Evolutionary conservation across 2,329 filamentous ascomycete genomes (phyloP), one percentile per base, ranked within the genome.

Genomic region (Stagonosporopsis vannaccii): DNA sequence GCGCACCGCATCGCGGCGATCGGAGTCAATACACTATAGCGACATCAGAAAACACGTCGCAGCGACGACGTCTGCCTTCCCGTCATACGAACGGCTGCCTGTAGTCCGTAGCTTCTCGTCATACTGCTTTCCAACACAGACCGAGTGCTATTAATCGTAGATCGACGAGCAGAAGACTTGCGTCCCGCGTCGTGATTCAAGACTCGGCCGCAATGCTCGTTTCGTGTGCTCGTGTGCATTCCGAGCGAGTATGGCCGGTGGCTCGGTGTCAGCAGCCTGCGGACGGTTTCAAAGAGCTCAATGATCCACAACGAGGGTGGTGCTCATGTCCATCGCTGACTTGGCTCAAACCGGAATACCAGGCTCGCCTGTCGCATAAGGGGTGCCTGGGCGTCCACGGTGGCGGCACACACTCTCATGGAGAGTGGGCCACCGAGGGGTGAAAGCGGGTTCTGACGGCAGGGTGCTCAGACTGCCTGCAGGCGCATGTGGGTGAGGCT

Each of bases 241-340:
- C 53, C 48, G 54, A 61, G 50, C 51, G 28, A 61, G 50, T 51
- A 54, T 51, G 51, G 51, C 62, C 58, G 65, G 55, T 57, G 56
- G 55, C 58, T 61, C 50, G 61, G 60, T 61, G 58, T 63, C 68
- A 61, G 66, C 63, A 68, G 62, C 42, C 48, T 61, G 55, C 60
- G 58, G 58, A 61, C 62, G 63, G 71, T 74, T 73, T 74, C 71
- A 71, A 30, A 68, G 60, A 65, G 55, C 61, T 52, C 56, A 56
- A 62, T 58, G 59, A 62, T 58, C 59, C 63, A 66, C 56, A 57
- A 49, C 39, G 47, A 43, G 58, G 51, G 47, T 53, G 47, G 59
- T 72, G 63, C 56, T 67, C 65, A 65, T 66, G 56, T 57, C 65
- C 61, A 66, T 63, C 66, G 61, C 37, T 60, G 68, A 55, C 67